These are phyloP conservation scores for Rhodamnia argentea DNA, from an alignment of 345 rosid genomes.

Conservation along the genomic window DNA sequence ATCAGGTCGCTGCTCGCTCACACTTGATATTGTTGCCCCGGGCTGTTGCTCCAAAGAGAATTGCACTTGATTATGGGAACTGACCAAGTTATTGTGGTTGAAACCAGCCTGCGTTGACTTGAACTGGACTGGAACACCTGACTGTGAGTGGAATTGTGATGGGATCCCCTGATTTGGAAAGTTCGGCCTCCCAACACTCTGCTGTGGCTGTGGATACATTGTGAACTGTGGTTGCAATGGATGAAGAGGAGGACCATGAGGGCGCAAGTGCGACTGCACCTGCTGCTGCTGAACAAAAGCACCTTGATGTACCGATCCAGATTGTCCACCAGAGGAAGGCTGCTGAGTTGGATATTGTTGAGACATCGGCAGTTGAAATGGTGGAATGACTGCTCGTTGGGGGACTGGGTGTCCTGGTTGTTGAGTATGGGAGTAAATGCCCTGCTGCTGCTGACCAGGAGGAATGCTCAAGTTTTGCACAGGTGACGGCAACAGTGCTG, in stretches of 20 bases:
- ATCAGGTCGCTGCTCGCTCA: slow-evolving; percentile 10
- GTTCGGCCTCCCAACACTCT: slow-evolving; percentile 28
- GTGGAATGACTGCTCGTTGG: slow-evolving; percentile 26
- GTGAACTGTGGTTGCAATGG: slow-evolving; percentile 17
- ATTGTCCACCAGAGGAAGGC: slow-evolving; percentile 29
- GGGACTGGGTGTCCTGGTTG: slow-evolving; percentile 30
- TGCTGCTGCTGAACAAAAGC: slow-evolving; percentile 28
- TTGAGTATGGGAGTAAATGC: slow-evolving; percentile 19
- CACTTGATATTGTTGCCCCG: slow-evolving; percentile 8
- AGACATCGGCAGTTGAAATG: slow-evolving; percentile 23
- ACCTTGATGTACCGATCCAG: slow-evolving; percentile 34
- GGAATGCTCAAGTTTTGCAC: slow-evolving; percentile 14
- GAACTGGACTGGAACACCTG: slow-evolving; percentile 15
- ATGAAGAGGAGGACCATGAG: slow-evolving; percentile 24
- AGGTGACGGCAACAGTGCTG: slow-evolving; percentile 25
- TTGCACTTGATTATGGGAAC: slow-evolving; percentile 15
- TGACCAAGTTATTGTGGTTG: slow-evolving; percentile 14
- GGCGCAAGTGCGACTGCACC: slow-evolving; percentile 26
- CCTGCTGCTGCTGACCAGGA: slow-evolving; percentile 29
- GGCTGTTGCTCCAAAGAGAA: slow-evolving; percentile 15
- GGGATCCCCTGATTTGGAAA: slow-evolving; percentile 21
- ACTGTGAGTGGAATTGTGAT: slow-evolving; percentile 20
- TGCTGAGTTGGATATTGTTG: slow-evolving; percentile 36
- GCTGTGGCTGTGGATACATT: slow-evolving; percentile 27
- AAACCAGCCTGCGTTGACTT: slow-evolving; percentile 19